These are phyloP conservation scores for Meyerozyma athensensis DNA, from an alignment of 1,139 yeast species.

Conservation along the genomic window DNA sequence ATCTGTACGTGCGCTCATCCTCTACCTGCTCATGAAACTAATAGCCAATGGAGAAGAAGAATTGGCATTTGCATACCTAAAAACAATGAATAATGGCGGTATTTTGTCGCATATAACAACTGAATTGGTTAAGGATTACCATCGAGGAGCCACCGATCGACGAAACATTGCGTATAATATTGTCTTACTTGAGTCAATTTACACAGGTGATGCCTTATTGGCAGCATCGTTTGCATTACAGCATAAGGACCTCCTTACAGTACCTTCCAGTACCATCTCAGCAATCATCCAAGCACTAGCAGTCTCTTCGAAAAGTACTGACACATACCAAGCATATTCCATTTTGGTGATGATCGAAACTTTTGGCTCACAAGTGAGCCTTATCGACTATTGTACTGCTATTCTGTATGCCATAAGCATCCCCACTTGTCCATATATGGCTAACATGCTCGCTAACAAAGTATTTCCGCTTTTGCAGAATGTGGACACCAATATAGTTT, in stretches of 20 bases:
- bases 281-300: background rate
- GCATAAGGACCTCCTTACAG: background rate
- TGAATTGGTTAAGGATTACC: background rate
- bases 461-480: background rate
- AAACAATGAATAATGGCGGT: background rate
- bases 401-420: background rate
- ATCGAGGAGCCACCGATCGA: too few species aligned
- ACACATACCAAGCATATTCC: conserved; percentile 1
- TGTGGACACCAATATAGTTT: background rate
- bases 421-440: background rate
- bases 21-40: background rate
- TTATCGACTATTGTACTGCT: background rate
- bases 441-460: background rate
- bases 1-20: background rate
- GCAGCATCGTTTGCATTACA: background rate
- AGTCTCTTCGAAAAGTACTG: background rate
- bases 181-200: background rate
- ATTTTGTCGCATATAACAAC: background rate
- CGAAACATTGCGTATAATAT: background rate
- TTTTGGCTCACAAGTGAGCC: background rate
- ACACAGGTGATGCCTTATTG: background rate
- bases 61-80: background rate
- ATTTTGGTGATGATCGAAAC: background rate
- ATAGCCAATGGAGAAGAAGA: background rate
- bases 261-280: background rate